These are phyloP conservation scores for Penicillium ochrochloron DNA, from an alignment of 495 filamentous ascomycete genomes.

Conservation along the genomic window DNA sequence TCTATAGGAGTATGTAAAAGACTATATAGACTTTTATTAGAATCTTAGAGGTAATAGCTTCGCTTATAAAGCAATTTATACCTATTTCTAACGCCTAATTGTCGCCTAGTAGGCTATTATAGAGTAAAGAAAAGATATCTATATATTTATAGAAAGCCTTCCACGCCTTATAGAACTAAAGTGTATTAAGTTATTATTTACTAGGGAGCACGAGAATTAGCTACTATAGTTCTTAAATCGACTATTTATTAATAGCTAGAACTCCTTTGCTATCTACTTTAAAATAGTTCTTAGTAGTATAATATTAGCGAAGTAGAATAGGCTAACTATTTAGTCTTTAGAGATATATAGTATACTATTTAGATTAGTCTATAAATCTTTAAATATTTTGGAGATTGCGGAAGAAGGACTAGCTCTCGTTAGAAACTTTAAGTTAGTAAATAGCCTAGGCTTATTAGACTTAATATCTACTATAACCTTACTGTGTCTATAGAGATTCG, in stretches of 20 bases:
- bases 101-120: neutral
- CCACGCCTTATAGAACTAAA: neutral
- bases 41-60: neutral
- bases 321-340: neutral
- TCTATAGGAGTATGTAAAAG: neutral
- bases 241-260: neutral
- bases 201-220: neutral
- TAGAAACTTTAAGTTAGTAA: conserved; percentile 1
- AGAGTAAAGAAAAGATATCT: neutral
- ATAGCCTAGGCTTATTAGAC: neutral
- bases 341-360: neutral
- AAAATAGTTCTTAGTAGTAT: neutral
- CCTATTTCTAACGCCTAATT: neutral
- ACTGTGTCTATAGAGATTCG: neutral
- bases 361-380: neutral
- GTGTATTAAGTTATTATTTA: neutral
- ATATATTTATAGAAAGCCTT: neutral
- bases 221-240: neutral
- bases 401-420: neutral
- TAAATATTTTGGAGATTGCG: neutral
- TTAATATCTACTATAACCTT: neutral
- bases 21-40: neutral
- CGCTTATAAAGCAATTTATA: neutral
- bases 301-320: neutral
- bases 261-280: neutral